Base-by-base conservation (phyloP, 78 protist genomes). In the Pelomyxa schiedti region DNA sequence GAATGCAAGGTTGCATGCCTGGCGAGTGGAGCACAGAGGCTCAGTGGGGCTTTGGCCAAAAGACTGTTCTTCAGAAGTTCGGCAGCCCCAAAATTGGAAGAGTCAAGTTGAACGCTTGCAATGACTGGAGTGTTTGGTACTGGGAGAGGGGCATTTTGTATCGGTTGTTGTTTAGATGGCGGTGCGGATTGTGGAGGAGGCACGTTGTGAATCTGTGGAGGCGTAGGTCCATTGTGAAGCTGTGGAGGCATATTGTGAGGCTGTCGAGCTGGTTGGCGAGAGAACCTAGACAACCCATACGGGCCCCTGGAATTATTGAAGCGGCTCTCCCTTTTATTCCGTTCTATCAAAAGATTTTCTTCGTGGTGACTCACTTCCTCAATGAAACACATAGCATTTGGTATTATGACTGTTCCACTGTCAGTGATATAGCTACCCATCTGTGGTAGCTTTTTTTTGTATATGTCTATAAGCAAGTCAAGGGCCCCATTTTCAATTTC, bases 401-500 rank as follows among this genome's bases (percentile, higher is more conserved):
- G 69, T 4, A 71, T 22, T 30, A 29, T 37, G 28, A 80, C 69
- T 4, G 74, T 76, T 5, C 86, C 86, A 35, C 75, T 39, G 1
- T 35, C 32, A 0, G 77, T 77, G 0, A 80, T 65, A 64, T 80
- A 80, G 29, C 58, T 79, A 1, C 68, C 89, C 4, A 84, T 37
- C 8, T 47, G 4, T 16, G 90, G 89, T 26, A 93, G 30, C 22
- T 35, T 0, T 0, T 7, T 29, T 39, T 30, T 30, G 86, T 94
- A 95, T 41, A 81, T 5, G 24, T 74, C 70, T 37, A 83, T 0
- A 8, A 95, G 69, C 26, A 72, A 66, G 70, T 88, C 95, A 38
- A 95, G 53, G 8, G 95, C 94, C 37, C 97, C 97, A n/a, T 80
- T 87, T 29, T 70, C 72, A 72, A 96, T 96, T 30, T 92, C 94